A percentile compares a stretch with the other conserved stretches of the same genome.
Evolutionary conservation across 352 stramenopile species (phyloP).

Genomic region (Phytophthora hibernalis): DNA sequence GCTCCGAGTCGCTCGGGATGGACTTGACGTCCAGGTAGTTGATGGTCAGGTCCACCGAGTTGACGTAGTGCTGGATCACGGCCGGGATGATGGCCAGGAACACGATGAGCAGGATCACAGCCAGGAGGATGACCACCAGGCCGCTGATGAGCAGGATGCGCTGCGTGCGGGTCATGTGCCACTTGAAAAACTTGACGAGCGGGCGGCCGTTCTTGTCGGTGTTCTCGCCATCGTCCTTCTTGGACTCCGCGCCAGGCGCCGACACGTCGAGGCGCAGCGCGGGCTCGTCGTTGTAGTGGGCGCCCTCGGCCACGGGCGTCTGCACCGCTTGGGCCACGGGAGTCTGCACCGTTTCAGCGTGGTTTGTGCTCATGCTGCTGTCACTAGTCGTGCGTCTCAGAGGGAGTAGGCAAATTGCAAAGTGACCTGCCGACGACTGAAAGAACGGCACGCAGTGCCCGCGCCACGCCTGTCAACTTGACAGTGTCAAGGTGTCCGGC

Average conservation of each 20-base stretch:
- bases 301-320: constrained; percentile 33
- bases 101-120: constrained; percentile 65
- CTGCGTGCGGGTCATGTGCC: constrained; percentile 61
- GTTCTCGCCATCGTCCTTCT: constrained; percentile 43
- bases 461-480: constrained; percentile 11
- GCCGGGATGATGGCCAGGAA: constrained; percentile 65
- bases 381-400: constrained; percentile 9
- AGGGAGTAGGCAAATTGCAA: constrained; percentile 20
- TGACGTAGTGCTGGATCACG: constrained; percentile 68
- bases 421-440: constrained; percentile 18
- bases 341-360: constrained; percentile 21
- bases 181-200: constrained; percentile 59
- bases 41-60: constrained; percentile 61
- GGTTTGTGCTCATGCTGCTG: constrained; percentile 23
- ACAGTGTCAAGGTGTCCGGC: constrained; percentile 3
- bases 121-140: constrained; percentile 47
- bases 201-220: constrained; percentile 33
- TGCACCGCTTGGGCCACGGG: constrained; percentile 21
- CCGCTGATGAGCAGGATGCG: constrained; percentile 52
- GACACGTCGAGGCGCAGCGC: constrained; percentile 38
- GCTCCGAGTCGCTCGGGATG: constrained; percentile 40
- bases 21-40: constrained; percentile 75
- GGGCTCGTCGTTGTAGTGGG: constrained; percentile 38
- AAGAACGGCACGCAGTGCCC: background rate
- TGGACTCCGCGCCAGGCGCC: constrained; percentile 32